Conservation (phyloP, 2,329 filamentous ascomycete species). For the Ophiostoma populinum region DNA sequence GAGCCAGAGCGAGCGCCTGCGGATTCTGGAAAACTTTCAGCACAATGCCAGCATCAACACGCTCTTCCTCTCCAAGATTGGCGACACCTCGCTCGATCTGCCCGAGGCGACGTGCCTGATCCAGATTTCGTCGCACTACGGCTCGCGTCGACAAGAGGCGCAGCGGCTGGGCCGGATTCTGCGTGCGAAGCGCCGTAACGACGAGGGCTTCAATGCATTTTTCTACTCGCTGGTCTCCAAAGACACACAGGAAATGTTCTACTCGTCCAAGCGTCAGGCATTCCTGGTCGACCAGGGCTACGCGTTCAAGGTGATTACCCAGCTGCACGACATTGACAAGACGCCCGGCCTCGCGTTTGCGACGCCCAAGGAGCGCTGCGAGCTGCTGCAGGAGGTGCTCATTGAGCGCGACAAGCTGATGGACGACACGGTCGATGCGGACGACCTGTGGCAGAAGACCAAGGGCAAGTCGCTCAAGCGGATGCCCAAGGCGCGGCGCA, state of each 20-base stretch:
- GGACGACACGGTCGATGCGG: slow-evolving; percentile 17
- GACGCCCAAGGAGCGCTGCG: slow-evolving; percentile 62
- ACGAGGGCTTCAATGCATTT: slow-evolving; percentile 97
- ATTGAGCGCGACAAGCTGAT: slow-evolving; percentile 45
- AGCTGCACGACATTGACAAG: slow-evolving; percentile 77
- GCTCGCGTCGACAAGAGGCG: slow-evolving; percentile 89
- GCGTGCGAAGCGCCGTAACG: slow-evolving; percentile 84
- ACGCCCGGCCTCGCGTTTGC: slow-evolving; percentile 66
- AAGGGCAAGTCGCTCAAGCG: slow-evolving; percentile 10
- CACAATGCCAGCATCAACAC: slow-evolving; percentile 82
- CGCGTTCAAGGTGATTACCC: slow-evolving; percentile 97
- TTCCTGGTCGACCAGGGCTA: slow-evolving; percentile 97
- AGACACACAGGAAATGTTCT: slow-evolving; percentile 95
- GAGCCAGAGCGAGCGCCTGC: slow-evolving; percentile 65
- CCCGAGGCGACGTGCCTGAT: slow-evolving; percentile 94
- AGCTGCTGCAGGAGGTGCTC: slow-evolving; percentile 76
- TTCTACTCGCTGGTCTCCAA: slow-evolving; percentile 97
- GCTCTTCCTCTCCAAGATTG: slow-evolving; percentile 92
- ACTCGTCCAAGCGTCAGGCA: slow-evolving; percentile 88
- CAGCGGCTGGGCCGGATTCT: slow-evolving; percentile 87
- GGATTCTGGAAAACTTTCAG: slow-evolving; percentile 86
- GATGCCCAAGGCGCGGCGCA: slow-evolving; percentile 44
- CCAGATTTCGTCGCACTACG: slow-evolving; percentile 94
- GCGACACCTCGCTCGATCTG: slow-evolving; percentile 92
- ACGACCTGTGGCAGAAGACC: slow-evolving; percentile 20